These are phyloP conservation scores for Rosa multiflora DNA, from an alignment of 306 rosid genomes.

Conservation along the genomic window DNA sequence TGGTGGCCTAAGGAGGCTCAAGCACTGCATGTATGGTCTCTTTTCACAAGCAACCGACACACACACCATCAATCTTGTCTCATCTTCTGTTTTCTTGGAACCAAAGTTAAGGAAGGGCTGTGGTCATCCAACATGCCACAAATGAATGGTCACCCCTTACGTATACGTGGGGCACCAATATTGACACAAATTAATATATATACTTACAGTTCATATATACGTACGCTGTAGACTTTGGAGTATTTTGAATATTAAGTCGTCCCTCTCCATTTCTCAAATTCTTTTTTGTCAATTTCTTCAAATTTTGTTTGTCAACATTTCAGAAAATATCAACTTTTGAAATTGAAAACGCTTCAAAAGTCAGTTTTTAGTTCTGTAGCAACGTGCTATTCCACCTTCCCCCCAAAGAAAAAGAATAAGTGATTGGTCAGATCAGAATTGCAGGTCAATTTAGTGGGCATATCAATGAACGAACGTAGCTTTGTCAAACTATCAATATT, in stretches of 20 bases:
- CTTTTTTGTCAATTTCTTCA: background rate
- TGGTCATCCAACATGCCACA: background rate
- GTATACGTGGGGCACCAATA: slow-evolving; percentile 2
- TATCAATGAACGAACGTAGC: background rate
- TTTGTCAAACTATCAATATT: background rate
- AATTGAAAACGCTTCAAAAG: background rate
- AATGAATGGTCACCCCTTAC: slow-evolving; percentile 22
- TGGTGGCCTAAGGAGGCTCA: background rate
- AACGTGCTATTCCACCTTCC: background rate
- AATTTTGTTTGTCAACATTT: background rate
- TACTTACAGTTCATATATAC: background rate
- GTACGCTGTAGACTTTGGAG: background rate
- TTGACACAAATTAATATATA: background rate
- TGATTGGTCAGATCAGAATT: background rate
- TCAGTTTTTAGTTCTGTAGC: background rate
- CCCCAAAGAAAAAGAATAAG: background rate
- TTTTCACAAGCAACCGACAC: background rate
- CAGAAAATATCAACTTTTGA: background rate
- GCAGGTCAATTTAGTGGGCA: background rate
- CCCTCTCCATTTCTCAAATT: background rate
- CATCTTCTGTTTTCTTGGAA: background rate
- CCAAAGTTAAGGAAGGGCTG: background rate
- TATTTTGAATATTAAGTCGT: background rate
- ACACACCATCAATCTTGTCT: background rate
- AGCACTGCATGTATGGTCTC: background rate